Evolutionary conservation across 768 basidiomycete genomes (phyloP).

Genomic region (Podaxis mareebaensis): DNA sequence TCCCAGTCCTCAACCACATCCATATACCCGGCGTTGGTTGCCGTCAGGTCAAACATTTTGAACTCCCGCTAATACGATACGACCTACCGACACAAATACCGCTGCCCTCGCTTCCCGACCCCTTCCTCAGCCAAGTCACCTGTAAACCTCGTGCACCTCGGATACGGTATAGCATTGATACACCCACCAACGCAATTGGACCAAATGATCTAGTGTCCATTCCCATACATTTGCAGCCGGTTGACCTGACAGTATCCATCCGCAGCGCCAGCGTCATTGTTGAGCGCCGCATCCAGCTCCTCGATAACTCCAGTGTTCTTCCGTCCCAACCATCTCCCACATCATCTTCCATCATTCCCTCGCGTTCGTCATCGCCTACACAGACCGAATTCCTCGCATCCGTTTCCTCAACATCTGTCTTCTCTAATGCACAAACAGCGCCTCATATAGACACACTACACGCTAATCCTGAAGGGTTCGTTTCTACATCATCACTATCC

Average conservation of each 20-base stretch:
- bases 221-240: slow-evolving; percentile 59
- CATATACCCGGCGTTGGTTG: slow-evolving; percentile 67
- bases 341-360: slow-evolving; percentile 21
- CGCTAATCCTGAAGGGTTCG: slow-evolving; percentile 20
- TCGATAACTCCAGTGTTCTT: slow-evolving; percentile 31
- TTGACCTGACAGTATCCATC: slow-evolving; percentile 56
- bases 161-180: slow-evolving; percentile 59
- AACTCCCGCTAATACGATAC: slow-evolving; percentile 71
- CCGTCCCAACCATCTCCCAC: slow-evolving; percentile 25
- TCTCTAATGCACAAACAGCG: slow-evolving; percentile 21
- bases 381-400: slow-evolving; percentile 20
- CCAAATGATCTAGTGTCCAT: slow-evolving; percentile 74
- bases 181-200: slow-evolving; percentile 61
- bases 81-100: slow-evolving; percentile 51
- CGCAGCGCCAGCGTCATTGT: slow-evolving; percentile 65
- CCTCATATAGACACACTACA: slow-evolving; percentile 11
- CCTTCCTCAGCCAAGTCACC: slow-evolving; percentile 41
- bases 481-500: slow-evolving; percentile 34
- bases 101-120: slow-evolving; percentile 36
- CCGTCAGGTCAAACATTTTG: slow-evolving; percentile 68
- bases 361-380: slow-evolving; percentile 18
- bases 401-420: slow-evolving; percentile 15
- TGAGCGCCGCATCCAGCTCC: slow-evolving; percentile 70
- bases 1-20: slow-evolving; percentile 64
- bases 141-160: slow-evolving; percentile 57